These are phyloP conservation scores for Vanrija humicola DNA, from an alignment of 1,284 basidiomycete genomes.

Conservation along the genomic window DNA sequence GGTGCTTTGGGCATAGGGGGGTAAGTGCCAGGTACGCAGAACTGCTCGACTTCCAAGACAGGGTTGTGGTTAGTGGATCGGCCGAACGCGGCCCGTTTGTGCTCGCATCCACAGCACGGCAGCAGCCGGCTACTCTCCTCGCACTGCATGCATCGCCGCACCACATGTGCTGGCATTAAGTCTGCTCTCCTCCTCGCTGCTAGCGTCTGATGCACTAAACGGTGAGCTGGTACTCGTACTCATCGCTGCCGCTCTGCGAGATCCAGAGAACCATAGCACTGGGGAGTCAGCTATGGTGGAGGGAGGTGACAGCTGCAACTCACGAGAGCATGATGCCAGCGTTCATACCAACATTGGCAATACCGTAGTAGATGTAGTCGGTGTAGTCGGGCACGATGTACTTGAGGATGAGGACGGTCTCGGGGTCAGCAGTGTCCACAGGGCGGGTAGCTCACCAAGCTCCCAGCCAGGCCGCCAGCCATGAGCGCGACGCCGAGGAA, in stretches of 20 bases:
- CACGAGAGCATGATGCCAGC: slow-evolving; percentile 77
- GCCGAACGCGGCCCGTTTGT: too few relatives aligned
- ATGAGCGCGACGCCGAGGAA: slow-evolving; percentile 96
- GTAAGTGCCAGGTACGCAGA: too few relatives aligned
- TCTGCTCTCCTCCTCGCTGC: not conserved
- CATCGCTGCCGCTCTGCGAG: slow-evolving; percentile 48
- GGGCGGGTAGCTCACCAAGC: slow-evolving; percentile 62
- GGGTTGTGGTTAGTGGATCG: too few relatives aligned
- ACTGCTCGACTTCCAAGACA: too few relatives aligned
- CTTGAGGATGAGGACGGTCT: slow-evolving; percentile 90
- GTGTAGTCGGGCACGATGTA: slow-evolving; percentile 76
- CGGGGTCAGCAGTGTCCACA: slow-evolving; percentile 6
- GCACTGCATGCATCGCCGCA: not conserved
- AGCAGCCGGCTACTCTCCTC: too few relatives aligned
- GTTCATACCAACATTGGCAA: slow-evolving; percentile 90
- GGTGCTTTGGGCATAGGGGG: too few relatives aligned
- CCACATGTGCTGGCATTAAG: not conserved
- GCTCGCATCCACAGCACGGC: too few relatives aligned
- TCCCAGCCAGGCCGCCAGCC: slow-evolving; percentile 92
- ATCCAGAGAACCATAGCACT: slow-evolving; percentile 50
- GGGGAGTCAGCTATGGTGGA: slow-evolving; percentile 1
- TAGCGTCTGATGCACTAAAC: slow-evolving; percentile 30
- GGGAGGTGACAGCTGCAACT: slow-evolving; percentile 9
- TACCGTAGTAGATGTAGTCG: slow-evolving; percentile 85
- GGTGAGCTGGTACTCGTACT: slow-evolving; percentile 50